Conservation (phyloP, 352 stramenopile species). For the Globisporangium recalcitrans region DNA sequence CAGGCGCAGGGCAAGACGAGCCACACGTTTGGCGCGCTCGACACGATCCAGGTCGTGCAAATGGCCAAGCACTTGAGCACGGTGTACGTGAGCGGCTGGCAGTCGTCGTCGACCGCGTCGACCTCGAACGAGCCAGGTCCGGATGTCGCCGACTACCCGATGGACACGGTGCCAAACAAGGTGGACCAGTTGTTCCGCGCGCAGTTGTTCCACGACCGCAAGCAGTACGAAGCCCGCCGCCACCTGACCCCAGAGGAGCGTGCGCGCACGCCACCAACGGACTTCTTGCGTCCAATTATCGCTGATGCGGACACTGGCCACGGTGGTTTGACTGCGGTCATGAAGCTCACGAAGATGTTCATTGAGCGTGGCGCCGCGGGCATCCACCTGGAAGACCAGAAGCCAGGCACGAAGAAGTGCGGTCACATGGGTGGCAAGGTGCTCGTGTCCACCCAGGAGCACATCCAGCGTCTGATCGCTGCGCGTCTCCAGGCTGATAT, state of each 20-base stretch:
- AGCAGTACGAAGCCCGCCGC: conserved; percentile 92
- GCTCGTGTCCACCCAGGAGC: conserved; percentile 95
- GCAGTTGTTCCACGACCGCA: conserved; percentile 96
- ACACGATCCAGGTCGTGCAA: conserved; percentile 95
- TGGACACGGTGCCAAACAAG: conserved; percentile 97
- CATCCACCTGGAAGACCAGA: conserved; percentile 99
- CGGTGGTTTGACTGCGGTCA: conserved; percentile 94
- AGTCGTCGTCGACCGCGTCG: conserved; percentile 92
- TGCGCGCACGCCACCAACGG: conserved; percentile 77
- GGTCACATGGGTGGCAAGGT: conserved; percentile 99
- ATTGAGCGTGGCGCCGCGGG: conserved; percentile 96
- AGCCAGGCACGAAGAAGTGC: conserved; percentile 98
- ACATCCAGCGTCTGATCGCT: conserved; percentile 95
- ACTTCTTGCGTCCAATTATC: conserved; percentile 96
- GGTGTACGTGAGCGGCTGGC: conserved; percentile 98
- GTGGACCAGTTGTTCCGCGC: conserved; percentile 97
- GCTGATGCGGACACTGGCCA: conserved; percentile 97
- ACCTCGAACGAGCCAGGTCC: conserved; percentile 94
- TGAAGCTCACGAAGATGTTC: conserved; percentile 99
- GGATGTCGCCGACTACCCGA: conserved; percentile 98
- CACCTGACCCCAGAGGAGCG: conserved; percentile 76
- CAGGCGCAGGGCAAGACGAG: conserved; percentile 73
- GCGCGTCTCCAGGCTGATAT: conserved; percentile 95
- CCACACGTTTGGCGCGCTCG: conserved; percentile 85
- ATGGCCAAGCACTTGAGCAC: conserved; percentile 93